These are phyloP conservation scores for Zygoascus biomembranicola DNA, from an alignment of 805 yeast genomes.

Conservation along the genomic window DNA sequence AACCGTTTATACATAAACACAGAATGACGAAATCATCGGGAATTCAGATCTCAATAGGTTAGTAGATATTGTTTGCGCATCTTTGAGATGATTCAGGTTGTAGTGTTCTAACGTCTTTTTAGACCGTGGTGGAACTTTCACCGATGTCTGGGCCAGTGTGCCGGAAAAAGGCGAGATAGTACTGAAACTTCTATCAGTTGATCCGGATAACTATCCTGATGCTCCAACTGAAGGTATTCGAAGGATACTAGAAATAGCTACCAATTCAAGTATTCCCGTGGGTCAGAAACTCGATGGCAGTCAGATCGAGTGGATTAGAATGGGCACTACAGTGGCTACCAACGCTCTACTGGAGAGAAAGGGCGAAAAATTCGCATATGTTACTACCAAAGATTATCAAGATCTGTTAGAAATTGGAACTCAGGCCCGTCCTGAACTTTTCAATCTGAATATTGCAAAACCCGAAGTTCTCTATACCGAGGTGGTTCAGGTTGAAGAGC, in stretches of 20 bases:
- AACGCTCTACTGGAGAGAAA: conserved; percentile 87
- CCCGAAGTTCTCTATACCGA: conserved; percentile 62
- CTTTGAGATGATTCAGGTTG: not conserved
- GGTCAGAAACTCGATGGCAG: conserved; percentile 43
- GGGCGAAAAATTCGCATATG: conserved; percentile 76
- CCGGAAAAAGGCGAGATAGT: conserved; percentile 48
- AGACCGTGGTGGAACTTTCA: conserved; percentile 80
- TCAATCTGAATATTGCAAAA: conserved; percentile 67
- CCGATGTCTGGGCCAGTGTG: conserved; percentile 59
- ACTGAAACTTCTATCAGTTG: conserved; percentile 76
- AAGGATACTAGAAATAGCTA: conserved; percentile 55
- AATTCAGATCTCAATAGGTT: conserved; percentile 6
- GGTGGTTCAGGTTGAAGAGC: conserved; percentile 79
- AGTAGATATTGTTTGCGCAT: not conserved
- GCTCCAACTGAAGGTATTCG: conserved; percentile 91
- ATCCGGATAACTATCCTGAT: conserved; percentile 76
- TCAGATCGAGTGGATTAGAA: conserved; percentile 56
- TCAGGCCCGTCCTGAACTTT: conserved; percentile 84
- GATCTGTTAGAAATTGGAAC: conserved; percentile 80
- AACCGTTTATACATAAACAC: not conserved
- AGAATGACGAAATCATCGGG: not conserved
- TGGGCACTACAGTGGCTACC: conserved; percentile 95
- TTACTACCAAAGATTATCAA: conserved; percentile 79
- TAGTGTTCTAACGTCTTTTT: conserved; percentile 5
- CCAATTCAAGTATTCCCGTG: conserved; percentile 47